Evolutionary conservation across 257 asterid species (phyloP).

Genomic region (Nicotiana sylvestris): DNA sequence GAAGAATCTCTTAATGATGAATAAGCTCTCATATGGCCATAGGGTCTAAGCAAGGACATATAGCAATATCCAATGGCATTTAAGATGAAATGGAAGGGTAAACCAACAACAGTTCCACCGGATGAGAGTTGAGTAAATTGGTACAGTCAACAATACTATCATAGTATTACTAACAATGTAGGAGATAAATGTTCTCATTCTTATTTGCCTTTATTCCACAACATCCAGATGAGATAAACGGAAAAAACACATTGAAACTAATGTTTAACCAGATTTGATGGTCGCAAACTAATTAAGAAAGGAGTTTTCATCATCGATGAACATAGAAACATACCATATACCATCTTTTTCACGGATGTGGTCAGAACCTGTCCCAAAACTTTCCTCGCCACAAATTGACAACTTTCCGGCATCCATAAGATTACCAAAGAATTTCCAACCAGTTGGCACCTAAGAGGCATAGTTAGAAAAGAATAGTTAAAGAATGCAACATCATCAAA

Average conservation of each 20-base stretch:
- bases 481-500: constrained; percentile 1
- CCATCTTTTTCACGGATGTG: constrained; percentile 99
- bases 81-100: constrained; percentile 1
- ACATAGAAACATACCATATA: constrained; percentile 57
- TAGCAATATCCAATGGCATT: not conserved
- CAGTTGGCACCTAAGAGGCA: constrained; percentile 79
- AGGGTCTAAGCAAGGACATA: not conserved
- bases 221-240: not conserved
- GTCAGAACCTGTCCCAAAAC: constrained; percentile 98
- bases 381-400: constrained; percentile 98
- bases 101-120: not conserved
- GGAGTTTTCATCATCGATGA: not conserved
- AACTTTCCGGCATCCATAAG: constrained; percentile 92
- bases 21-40: not conserved
- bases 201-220: not conserved
- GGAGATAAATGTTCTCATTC: not conserved
- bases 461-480: not conserved
- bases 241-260: not conserved
- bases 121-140: not conserved
- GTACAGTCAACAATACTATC: not conserved
- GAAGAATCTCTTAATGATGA: not conserved
- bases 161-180: not conserved
- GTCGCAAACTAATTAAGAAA: not conserved
- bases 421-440: constrained; percentile 98
- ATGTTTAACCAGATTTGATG: not conserved